Percentiles rank a stretch among this genome's conserved stretches.
Conservation (phyloP, 768 basidiomycete genomes). For the Dioszegia crocea region DNA sequence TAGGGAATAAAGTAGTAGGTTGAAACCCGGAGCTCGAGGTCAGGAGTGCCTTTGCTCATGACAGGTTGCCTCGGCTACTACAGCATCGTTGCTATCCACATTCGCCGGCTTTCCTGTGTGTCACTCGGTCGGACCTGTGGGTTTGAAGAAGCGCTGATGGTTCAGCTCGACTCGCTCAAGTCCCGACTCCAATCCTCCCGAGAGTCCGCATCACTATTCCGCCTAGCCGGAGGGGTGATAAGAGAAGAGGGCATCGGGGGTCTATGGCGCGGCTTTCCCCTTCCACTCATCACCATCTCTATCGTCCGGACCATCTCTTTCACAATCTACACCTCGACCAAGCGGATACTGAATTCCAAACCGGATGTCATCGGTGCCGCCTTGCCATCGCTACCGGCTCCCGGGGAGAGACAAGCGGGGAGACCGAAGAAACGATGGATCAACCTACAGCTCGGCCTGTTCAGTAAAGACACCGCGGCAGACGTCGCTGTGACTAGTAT, state of each 20-base stretch:
- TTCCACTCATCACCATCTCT: constrained; percentile 90
- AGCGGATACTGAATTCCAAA: constrained; percentile 37
- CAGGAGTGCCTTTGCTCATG: neutral
- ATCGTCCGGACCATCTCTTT: constrained; percentile 69
- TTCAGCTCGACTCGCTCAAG: constrained; percentile 87
- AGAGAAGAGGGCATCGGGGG: constrained; percentile 58
- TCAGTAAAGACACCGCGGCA: constrained; percentile 43
- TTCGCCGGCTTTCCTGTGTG: constrained; percentile 81
- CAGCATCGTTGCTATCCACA: constrained; percentile 87
- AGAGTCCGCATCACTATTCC: constrained; percentile 67
- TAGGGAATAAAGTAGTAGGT: constrained; percentile 43
- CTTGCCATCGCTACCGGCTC: neutral
- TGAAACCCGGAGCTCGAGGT: neutral
- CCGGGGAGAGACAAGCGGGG: neutral
- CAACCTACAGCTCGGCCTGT: constrained; percentile 27
- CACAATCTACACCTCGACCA: constrained; percentile 48
- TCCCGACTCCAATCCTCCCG: constrained; percentile 83
- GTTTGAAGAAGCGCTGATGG: constrained; percentile 7
- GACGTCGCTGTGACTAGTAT: constrained; percentile 75
- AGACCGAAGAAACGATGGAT: constrained; percentile 16
- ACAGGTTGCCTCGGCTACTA: constrained; percentile 74
- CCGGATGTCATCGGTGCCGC: constrained; percentile 7
- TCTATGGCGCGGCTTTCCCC: constrained; percentile 53
- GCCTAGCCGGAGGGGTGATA: constrained; percentile 50
- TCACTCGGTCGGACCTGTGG: neutral